Percentiles rank a stretch among this genome's conserved stretches.
Evolutionary conservation across 1,284 basidiomycete species (phyloP).

Genomic region (Ganoderma sp.): DNA sequence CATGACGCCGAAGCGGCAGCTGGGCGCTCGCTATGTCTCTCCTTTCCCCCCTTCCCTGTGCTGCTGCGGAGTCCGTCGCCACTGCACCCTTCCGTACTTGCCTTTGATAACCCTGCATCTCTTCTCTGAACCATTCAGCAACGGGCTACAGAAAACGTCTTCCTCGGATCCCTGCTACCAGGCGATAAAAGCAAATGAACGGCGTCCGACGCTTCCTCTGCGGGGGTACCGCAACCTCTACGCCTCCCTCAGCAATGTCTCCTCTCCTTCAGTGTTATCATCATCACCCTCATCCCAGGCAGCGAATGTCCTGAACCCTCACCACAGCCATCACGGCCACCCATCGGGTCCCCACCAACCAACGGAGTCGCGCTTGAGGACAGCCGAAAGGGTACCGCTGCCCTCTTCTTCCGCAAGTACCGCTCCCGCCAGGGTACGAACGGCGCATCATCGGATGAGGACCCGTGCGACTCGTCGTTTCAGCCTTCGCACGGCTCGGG

Average conservation of each 20-base stretch:
- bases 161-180: constrained; percentile 7
- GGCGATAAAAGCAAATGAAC: constrained; percentile 54
- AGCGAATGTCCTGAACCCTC: constrained; percentile 44
- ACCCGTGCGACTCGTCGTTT: constrained; percentile 36
- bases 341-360: constrained; percentile 38
- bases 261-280: constrained; percentile 33
- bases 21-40: constrained; percentile 21
- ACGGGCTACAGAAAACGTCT: constrained; percentile 26
- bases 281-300: constrained; percentile 29
- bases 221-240: constrained; percentile 41
- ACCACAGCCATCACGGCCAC: constrained; percentile 60
- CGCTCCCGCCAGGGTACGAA: constrained; percentile 42
- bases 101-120: constrained; percentile 16
- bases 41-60: constrained; percentile 8
- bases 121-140: constrained; percentile 18
- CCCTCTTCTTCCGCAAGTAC: constrained; percentile 61
- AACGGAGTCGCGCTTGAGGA: constrained; percentile 40
- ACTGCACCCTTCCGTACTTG: constrained; percentile 11
- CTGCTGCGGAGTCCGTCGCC: not conserved
- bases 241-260: constrained; percentile 34
- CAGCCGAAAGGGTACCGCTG: constrained; percentile 47
- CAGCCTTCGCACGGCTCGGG: constrained; percentile 38
- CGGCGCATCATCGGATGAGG: constrained; percentile 35
- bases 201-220: constrained; percentile 73
- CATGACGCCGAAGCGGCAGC: constrained; percentile 31